These are phyloP conservation scores for Psidium guajava DNA, from an alignment of 345 rosid genomes.

Conservation along the genomic window DNA sequence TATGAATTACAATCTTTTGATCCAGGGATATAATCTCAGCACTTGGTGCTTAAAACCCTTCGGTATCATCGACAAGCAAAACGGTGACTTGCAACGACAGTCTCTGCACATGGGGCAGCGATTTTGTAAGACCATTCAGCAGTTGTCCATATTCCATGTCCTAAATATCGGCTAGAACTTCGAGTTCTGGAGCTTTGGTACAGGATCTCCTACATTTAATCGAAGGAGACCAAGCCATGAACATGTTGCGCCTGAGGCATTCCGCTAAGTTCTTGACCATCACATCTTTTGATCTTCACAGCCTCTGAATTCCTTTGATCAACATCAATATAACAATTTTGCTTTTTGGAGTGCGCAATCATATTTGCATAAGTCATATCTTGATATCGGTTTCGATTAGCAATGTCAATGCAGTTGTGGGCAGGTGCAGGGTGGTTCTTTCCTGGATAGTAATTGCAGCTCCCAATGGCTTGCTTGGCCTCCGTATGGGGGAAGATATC, in stretches of 20 bases:
- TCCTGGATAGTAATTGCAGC: slow-evolving; percentile 82
- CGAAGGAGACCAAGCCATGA: slow-evolving; percentile 31
- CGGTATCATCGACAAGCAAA: slow-evolving; percentile 51
- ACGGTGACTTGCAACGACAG: slow-evolving; percentile 65
- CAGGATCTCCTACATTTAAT: slow-evolving; percentile 74
- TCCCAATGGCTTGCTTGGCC: slow-evolving; percentile 77
- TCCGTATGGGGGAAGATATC: slow-evolving; percentile 85
- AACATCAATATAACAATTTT: neutral
- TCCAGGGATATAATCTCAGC: slow-evolving; percentile 63
- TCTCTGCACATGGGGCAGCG: slow-evolving; percentile 52
- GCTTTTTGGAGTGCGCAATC: neutral
- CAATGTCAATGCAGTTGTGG: slow-evolving; percentile 64
- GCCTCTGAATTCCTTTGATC: neutral
- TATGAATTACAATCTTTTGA: neutral
- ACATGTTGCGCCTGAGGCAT: slow-evolving; percentile 33
- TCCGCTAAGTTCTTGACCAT: slow-evolving; percentile 35
- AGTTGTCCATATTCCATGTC: slow-evolving; percentile 71
- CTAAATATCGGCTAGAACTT: slow-evolving; percentile 64
- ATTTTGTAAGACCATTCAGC: slow-evolving; percentile 59
- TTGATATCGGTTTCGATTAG: neutral
- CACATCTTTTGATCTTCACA: neutral
- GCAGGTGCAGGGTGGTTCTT: slow-evolving; percentile 87
- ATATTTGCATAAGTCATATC: neutral
- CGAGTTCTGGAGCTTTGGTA: slow-evolving; percentile 63
- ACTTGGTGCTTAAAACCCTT: slow-evolving; percentile 39